phyloP scores from a whole-genome alignment of 164 flowering plant species.

The grape (Vitis vinifera) region ASM3070453v1 NC_081810.1:14308501-14309000 shows the following conservation, averaged over 20 bases:
- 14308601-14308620: conserved; percentile 71
- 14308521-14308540: conserved; percentile 77
- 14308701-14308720: conserved; percentile 69
- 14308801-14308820: conserved; percentile 92
- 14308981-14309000: no score
- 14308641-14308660: conserved; percentile 64
- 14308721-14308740: conserved; percentile 80
- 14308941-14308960: no score
- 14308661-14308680: conserved; percentile 79
- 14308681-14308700: conserved; percentile 81
- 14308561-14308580: conserved; percentile 56
- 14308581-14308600: conserved; percentile 69
- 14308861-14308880: neutral
- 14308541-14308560: conserved; percentile 81
- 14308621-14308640: conserved; percentile 88
- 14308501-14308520: conserved; percentile 76
- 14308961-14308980: no score
- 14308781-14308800: conserved; percentile 87
- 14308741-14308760: conserved; percentile 87
- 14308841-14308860: neutral
- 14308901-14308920: no score
- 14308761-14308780: conserved; percentile 62
- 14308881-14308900: no score
- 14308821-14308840: conserved; percentile 37
- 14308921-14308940: no score